Conservation (phyloP, 495 filamentous ascomycete genomes). For the Entonaema liquescens region DNA sequence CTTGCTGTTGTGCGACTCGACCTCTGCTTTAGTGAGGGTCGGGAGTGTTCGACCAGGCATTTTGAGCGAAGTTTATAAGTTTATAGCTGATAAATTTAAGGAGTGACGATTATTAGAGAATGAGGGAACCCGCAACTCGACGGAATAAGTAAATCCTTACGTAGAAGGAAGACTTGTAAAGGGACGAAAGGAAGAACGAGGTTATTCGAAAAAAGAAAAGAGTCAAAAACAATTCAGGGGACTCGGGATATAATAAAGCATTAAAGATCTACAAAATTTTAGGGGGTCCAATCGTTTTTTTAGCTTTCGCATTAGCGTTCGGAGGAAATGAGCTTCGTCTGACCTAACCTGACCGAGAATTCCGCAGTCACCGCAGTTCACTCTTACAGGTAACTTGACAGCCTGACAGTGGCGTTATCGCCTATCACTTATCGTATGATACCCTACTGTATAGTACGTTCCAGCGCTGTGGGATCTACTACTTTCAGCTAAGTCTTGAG, state of each 20-base stretch:
- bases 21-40: slow-evolving; percentile 78
- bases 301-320: slow-evolving; percentile 3
- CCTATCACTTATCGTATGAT: slow-evolving; percentile 46
- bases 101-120: slow-evolving; percentile 11
- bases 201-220: slow-evolving; percentile 18
- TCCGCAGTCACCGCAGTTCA: slow-evolving; percentile 13
- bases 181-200: slow-evolving; percentile 9
- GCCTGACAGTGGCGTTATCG: slow-evolving; percentile 47
- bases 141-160: slow-evolving; percentile 1
- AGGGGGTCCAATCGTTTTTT: slow-evolving; percentile 31
- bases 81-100: slow-evolving; percentile 1
- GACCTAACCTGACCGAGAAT: slow-evolving; percentile 17
- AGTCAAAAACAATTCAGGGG: slow-evolving; percentile 25
- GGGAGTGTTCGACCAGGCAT: slow-evolving; percentile 72
- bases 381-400: slow-evolving; percentile 16
- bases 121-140: slow-evolving; percentile 4
- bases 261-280: slow-evolving; percentile 26
- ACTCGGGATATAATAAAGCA: slow-evolving; percentile 35
- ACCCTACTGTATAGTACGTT: slow-evolving; percentile 19
- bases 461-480: slow-evolving; percentile 10
- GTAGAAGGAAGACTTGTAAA: slow-evolving; percentile 12
- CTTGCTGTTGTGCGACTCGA: slow-evolving; percentile 78
- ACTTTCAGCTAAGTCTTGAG: slow-evolving; percentile 17
- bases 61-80: slow-evolving; percentile 22
- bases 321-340: slow-evolving; percentile 30